phyloP scores from a whole-genome alignment of 2,329 filamentous ascomycete species.

The Cladosporium halotolerans region DNA sequence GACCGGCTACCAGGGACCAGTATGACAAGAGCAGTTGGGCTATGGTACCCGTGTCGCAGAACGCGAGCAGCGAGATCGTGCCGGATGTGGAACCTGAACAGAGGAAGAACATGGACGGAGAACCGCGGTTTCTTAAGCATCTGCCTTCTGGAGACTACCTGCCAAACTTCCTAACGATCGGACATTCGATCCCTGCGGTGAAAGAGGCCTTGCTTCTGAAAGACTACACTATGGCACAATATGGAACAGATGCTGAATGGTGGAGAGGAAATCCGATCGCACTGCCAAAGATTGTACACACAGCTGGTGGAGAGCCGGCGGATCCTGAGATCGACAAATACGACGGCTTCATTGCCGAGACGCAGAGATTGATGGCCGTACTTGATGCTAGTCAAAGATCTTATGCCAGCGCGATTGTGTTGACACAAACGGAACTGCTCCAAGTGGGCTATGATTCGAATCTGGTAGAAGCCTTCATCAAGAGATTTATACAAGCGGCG shows the following conservation, averaged over 20 bases:
- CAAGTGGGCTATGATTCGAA: conserved; percentile 10
- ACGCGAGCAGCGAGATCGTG: conserved; percentile 41
- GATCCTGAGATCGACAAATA: conserved; percentile 29
- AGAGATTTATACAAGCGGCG: conserved; percentile 3
- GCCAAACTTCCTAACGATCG: conserved; percentile 54
- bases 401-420: conserved; percentile 51
- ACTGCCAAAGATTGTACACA: conserved; percentile 46
- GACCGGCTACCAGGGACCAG: conserved; percentile 44
- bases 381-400: conserved; percentile 51
- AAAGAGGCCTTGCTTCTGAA: conserved; percentile 51
- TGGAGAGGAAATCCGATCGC: conserved; percentile 53
- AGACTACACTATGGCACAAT: conserved; percentile 41
- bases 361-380: conserved; percentile 57
- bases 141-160: conserved; percentile 48
- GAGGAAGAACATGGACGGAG: conserved; percentile 41
- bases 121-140: conserved; percentile 55
- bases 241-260: conserved; percentile 54
- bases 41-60: conserved; percentile 29
- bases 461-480: conserved; percentile 5
- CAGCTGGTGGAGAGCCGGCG: conserved; percentile 20
- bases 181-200: conserved; percentile 55
- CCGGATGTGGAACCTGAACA: conserved; percentile 40
- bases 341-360: conserved; percentile 49
- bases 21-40: conserved; percentile 53
- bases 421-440: conserved; percentile 30